Evolutionary conservation across 768 basidiomycete species (phyloP).

Genomic region (Podaxis sp.): DNA sequence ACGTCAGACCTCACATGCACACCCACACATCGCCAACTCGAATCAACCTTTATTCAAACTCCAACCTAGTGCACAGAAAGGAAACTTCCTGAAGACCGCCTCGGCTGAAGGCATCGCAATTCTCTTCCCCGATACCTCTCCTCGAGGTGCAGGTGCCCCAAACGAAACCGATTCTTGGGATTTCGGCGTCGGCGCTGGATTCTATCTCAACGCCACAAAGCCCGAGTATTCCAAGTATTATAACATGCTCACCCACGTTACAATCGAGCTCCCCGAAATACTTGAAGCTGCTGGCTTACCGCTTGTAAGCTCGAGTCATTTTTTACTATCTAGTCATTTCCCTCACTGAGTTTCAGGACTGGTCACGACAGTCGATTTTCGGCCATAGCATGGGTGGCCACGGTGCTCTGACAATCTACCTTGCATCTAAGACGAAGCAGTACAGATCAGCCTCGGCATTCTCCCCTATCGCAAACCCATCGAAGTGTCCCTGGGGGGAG

Average conservation of each 20-base stretch:
- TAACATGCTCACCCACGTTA: conserved; percentile 87
- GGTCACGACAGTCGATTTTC: conserved; percentile 81
- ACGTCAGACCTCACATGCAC: conserved; percentile 20
- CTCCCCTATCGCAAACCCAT: conserved; percentile 83
- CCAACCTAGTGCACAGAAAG: conserved; percentile 80
- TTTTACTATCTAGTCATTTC: not conserved
- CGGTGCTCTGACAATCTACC: conserved; percentile 89
- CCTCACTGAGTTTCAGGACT: conserved; percentile 53
- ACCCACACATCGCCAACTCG: not conserved
- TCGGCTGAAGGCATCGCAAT: conserved; percentile 85
- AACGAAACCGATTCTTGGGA: conserved; percentile 86
- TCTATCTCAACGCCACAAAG: conserved; percentile 91
- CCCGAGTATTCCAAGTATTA: conserved; percentile 73
- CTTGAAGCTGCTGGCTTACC: conserved; percentile 74
- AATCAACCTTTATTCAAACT: not conserved
- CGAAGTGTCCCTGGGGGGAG: conserved; percentile 85
- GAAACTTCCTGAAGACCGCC: conserved; percentile 86
- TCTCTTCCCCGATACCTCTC: conserved; percentile 95
- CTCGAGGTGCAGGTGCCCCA: conserved; percentile 84
- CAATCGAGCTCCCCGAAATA: conserved; percentile 79
- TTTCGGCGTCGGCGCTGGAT: conserved; percentile 94
- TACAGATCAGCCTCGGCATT: conserved; percentile 92
- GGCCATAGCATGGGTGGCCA: conserved; percentile 99
- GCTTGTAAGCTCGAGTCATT: conserved; percentile 51
- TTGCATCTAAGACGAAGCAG: conserved; percentile 65